Evolutionary conservation across 129 eudicot species (phyloP).

Genomic region (Flaveria robusta): DNA sequence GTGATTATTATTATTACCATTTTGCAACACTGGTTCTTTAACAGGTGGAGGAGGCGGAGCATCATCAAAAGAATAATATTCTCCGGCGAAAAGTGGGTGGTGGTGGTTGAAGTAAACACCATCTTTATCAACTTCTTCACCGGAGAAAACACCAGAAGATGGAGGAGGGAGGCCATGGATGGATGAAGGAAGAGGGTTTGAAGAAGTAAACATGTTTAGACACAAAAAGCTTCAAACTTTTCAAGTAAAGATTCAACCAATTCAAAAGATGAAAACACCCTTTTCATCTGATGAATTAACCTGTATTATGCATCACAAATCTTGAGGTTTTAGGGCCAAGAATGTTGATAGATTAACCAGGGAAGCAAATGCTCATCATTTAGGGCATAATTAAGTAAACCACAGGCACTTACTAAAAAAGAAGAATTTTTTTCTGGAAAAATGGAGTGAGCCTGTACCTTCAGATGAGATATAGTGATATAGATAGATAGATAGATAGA

Average conservation of each 20-base stretch:
- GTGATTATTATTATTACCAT: background rate
- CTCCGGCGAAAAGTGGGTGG: constrained; percentile 23
- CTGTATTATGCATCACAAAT: constrained; percentile 22
- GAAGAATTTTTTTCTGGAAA: constrained; percentile 24
- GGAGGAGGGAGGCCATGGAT: constrained; percentile 40
- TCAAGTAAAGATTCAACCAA: constrained; percentile 19
- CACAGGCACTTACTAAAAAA: constrained; percentile 32
- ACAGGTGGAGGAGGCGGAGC: constrained; percentile 6
- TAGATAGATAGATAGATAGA: background rate
- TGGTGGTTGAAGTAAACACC: constrained; percentile 39
- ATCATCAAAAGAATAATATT: constrained; percentile 31
- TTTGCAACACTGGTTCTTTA: constrained; percentile 19
- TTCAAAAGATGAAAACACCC: background rate
- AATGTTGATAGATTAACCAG: constrained; percentile 15
- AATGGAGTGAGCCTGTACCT: constrained; percentile 32
- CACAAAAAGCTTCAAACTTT: constrained; percentile 1
- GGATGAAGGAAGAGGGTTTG: constrained; percentile 45
- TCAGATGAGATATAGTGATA: constrained; percentile 26
- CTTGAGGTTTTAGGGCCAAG: constrained; percentile 24
- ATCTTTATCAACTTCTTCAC: constrained; percentile 19
- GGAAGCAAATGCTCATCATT: constrained; percentile 28
- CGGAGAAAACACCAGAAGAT: background rate
- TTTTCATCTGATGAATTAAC: constrained; percentile 1
- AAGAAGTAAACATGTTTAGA: constrained; percentile 36
- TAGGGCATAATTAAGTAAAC: constrained; percentile 46